A percentile compares a stretch with the other conserved stretches of the same genome.
These are phyloP conservation scores for Flaveria brownii DNA, from an alignment of 129 eudicot species.

Conservation along the genomic window DNA sequence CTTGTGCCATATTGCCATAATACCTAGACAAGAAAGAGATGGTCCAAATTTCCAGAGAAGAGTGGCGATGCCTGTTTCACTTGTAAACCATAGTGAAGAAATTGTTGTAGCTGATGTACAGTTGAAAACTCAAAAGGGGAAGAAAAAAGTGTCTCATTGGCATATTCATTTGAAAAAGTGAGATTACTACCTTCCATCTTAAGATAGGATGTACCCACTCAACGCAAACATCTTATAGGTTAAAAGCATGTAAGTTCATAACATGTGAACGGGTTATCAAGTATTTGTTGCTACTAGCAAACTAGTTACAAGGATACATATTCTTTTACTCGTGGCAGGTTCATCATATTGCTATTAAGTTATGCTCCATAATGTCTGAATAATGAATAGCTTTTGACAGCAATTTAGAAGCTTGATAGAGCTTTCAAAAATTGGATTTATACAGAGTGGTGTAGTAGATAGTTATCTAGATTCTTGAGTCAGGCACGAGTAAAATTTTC, in stretches of 20 bases:
- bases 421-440: not conserved
- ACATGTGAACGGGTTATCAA: not conserved
- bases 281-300: not conserved
- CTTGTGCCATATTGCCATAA: conserved; percentile 5
- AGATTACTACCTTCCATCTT: not conserved
- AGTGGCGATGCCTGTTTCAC: not conserved
- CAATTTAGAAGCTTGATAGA: not conserved
- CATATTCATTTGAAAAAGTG: not conserved
- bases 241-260: not conserved
- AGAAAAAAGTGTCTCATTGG: not conserved
- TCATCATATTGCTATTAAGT: not conserved
- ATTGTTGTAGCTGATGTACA: conserved; percentile 18
- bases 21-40: not conserved
- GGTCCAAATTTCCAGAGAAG: not conserved
- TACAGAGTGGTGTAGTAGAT: not conserved
- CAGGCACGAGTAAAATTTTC: not conserved
- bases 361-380: not conserved
- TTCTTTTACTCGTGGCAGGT: not conserved
- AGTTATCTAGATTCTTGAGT: conserved; percentile 1
- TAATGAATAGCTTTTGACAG: not conserved
- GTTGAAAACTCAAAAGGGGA: not conserved
- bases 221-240: not conserved
- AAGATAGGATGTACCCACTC: conserved; percentile 11
- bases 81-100: not conserved
- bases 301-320: not conserved